Base-by-base conservation (phyloP, 805 yeast species). In the Nakazawaea molendinolei region DNA sequence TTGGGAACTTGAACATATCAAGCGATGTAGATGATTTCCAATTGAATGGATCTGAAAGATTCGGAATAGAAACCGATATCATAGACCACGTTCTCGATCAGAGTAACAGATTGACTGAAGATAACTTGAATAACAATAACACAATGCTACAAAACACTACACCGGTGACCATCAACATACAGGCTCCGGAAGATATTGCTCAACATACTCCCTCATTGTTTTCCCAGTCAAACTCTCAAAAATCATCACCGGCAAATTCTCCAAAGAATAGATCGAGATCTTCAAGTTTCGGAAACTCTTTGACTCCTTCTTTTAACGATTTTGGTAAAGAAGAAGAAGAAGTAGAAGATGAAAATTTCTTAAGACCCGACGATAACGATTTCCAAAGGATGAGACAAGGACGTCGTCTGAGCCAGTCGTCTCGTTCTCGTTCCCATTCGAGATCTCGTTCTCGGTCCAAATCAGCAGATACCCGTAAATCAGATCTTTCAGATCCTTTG, bases 191-290 rank as follows among this genome's bases (percentile, higher is more conserved):
- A n/a, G 56, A 49, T 6, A 52, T 58, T 5, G 65, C 64, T 0
- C 67, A 67, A 4, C 59, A 55, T 27, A 74, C 79, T 0, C 80
- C 80, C 0, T 74, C 81, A 0, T 52, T 76, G 12, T 76, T 76
- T 51, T 66, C 74, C 33, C 65, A 70, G 40, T 69, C 80, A 1
- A 51, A 55, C 31, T 35, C 39, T 3, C 39, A 29, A 20, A 42
- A 39, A 23, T 50, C 62, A 1, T 55, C 67, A 5, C 48, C 52
- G 25, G 43, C 46, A 31, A 59, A 65, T 28, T 54, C 71, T 0
- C 65, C 65, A 2, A 36, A 34, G 8, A 43, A 41, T 8, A 51
- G 62, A 28, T 48, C 63, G 3, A 45, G 66, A 33, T 48, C 60
- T 1, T 51, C 50, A 16, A 53, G 60, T 23, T 45, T 44, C 5